Percentiles rank a stretch among this genome's conserved stretches.
These are phyloP conservation scores for Chaetomium olivaceum DNA, from an alignment of 2,329 filamentous ascomycete species.

Conservation along the genomic window DNA sequence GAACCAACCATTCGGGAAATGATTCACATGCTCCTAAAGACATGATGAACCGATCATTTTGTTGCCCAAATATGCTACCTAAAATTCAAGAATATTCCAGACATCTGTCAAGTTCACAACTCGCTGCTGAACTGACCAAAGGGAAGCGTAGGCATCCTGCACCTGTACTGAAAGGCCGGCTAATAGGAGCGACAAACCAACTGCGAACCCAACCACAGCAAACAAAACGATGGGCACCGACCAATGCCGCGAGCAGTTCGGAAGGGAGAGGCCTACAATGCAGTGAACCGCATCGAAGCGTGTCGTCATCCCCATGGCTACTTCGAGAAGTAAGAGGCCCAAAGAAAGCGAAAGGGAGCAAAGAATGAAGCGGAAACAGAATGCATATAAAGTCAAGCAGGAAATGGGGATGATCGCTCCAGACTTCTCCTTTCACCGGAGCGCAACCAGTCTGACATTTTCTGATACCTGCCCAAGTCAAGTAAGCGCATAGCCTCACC, in stretches of 20 bases:
- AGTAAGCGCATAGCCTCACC: not conserved
- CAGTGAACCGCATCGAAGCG: not conserved
- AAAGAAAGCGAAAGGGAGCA: not conserved
- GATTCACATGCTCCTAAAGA: not conserved
- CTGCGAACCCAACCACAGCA: not conserved
- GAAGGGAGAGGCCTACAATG: not conserved
- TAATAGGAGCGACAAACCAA: not conserved
- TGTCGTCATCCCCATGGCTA: not conserved
- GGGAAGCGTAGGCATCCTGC: not conserved
- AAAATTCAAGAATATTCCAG: not conserved
- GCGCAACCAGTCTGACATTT: not conserved
- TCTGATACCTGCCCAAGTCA: not conserved
- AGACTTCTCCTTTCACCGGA: not conserved
- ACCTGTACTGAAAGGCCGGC: not conserved
- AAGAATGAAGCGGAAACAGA: not conserved
- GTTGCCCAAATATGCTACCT: not conserved
- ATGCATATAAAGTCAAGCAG: not conserved
- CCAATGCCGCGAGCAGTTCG: not conserved
- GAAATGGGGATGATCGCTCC: not conserved
- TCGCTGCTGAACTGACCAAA: not conserved
- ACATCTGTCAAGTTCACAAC: not conserved
- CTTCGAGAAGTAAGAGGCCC: not conserved
- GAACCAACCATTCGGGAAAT: not conserved
- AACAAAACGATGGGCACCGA: not conserved
- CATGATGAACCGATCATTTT: not conserved